phyloP scores from a whole-genome alignment of 106 monocot species.

The Xerophyta viscosa region DNA sequence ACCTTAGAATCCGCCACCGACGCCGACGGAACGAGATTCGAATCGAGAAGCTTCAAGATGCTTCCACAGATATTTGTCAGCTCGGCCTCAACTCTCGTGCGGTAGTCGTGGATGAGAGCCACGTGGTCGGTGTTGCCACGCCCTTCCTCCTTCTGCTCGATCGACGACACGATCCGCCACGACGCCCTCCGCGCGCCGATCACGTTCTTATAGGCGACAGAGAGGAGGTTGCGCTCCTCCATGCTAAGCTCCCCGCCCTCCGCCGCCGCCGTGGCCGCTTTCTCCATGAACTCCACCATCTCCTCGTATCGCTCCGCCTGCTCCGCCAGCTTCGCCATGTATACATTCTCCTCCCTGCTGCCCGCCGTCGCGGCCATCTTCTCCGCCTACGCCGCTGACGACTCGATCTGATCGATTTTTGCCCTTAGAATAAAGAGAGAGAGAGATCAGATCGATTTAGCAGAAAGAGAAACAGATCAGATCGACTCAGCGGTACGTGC shows the following conservation, averaged over 20 bases:
- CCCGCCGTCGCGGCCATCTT: not conserved
- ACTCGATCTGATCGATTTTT: not conserved
- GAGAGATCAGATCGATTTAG: not conserved
- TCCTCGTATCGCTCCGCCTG: conserved; percentile 1
- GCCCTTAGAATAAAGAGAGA: too few species aligned
- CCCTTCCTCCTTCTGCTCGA: conserved; percentile 1
- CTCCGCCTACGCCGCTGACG: not conserved
- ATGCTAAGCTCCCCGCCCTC: not conserved
- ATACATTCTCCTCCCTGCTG: not conserved
- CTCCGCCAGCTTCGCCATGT: conserved; percentile 6
- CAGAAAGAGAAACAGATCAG: not conserved
- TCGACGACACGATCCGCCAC: conserved; percentile 1
- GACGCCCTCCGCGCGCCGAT: not conserved
- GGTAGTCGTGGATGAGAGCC: not conserved
- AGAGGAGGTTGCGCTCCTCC: conserved; percentile 2
- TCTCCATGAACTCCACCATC: conserved; percentile 4
- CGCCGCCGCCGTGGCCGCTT: not conserved
- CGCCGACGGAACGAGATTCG: not conserved
- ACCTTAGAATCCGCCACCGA: not conserved
- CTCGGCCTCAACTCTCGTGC: not conserved
- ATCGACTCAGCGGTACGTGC: too few species aligned
- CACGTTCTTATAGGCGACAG: conserved; percentile 4
- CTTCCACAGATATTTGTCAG: not conserved
- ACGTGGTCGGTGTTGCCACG: not conserved
- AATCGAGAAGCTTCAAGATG: not conserved